Conservation (phyloP, 2,329 filamentous ascomycete species). For the Ophiostoma himal-ulmi region DNA sequence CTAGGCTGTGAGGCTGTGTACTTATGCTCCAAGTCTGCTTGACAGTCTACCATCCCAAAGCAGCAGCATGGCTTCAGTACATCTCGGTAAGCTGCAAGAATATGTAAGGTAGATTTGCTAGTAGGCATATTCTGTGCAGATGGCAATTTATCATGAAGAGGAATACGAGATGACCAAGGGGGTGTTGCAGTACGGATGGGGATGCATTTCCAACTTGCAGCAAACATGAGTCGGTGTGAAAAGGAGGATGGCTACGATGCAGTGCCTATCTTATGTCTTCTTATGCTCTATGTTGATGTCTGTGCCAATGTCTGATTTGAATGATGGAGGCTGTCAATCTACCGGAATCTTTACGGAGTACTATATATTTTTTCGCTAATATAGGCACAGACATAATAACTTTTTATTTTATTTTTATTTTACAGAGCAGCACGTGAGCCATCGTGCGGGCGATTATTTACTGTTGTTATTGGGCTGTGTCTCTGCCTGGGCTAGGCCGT, state of each 20-base stretch:
- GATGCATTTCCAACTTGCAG: neutral
- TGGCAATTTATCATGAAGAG: conserved; percentile 1
- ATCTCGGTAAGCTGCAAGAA: neutral
- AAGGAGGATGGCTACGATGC: neutral
- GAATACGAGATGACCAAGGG: neutral
- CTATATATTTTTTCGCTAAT: too few relatives aligned
- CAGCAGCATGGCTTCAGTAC: neutral
- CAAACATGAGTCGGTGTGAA: neutral
- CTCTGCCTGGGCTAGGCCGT: neutral
- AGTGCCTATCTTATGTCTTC: neutral
- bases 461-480: neutral
- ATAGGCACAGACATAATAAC: too few relatives aligned
- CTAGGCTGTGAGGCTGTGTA: conserved; percentile 1
- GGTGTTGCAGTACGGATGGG: neutral
- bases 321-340: neutral
- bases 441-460: neutral
- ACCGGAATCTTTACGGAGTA: too few relatives aligned
- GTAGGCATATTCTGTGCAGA: neutral
- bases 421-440: neutral
- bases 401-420: too few relatives aligned
- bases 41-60: neutral
- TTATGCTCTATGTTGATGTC: neutral
- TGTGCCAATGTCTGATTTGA: too few relatives aligned
- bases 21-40: neutral
- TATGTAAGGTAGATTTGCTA: neutral